These are phyloP conservation scores for Chrysoporthe puriensis DNA, from an alignment of 2,329 filamentous ascomycete genomes.

Conservation along the genomic window DNA sequence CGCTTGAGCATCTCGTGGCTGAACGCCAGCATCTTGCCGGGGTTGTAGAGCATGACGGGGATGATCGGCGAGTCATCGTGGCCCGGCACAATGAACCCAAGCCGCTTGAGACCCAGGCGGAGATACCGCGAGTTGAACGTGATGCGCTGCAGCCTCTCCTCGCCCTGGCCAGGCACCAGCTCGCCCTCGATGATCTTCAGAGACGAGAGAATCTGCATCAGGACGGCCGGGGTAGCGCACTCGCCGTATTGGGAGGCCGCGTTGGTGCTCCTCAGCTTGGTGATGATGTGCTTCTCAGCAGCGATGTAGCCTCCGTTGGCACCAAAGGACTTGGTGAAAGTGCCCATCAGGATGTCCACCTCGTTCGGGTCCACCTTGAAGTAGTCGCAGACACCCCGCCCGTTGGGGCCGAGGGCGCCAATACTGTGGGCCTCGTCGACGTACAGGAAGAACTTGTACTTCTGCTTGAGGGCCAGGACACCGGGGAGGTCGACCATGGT, in stretches of 20 bases:
- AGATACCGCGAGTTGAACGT: constrained; percentile 99
- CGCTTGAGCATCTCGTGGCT: constrained; percentile 98
- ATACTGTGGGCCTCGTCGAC: constrained; percentile 97
- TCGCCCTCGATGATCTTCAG: constrained; percentile 90
- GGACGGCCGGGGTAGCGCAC: constrained; percentile 81
- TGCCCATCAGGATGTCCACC: constrained; percentile 97
- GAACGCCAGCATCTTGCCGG: constrained; percentile 98
- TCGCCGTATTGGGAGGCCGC: constrained; percentile 87
- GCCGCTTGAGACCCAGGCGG: constrained; percentile 93
- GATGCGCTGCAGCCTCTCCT: constrained; percentile 92
- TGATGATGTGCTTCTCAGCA: constrained; percentile 86
- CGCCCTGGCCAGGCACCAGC: constrained; percentile 84
- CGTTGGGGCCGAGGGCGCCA: constrained; percentile 84
- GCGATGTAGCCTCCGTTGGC: constrained; percentile 97
- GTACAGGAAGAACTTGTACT: constrained; percentile 97
- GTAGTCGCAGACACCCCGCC: constrained; percentile 95
- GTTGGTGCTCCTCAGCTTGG: constrained; percentile 86
- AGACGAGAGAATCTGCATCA: constrained; percentile 87
- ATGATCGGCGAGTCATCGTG: constrained; percentile 98
- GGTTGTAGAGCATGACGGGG: constrained; percentile 91
- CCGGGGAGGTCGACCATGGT: constrained; percentile 98
- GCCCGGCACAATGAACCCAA: constrained; percentile 95
- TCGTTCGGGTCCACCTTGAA: constrained; percentile 87
- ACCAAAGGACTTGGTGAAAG: constrained; percentile 96
- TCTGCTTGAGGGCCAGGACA: constrained; percentile 82